Percentiles rank a stretch among this genome's conserved stretches.
phyloP scores from a whole-genome alignment of 1,284 basidiomycete species.

The Phellopilus nigrolimitatus region DNA sequence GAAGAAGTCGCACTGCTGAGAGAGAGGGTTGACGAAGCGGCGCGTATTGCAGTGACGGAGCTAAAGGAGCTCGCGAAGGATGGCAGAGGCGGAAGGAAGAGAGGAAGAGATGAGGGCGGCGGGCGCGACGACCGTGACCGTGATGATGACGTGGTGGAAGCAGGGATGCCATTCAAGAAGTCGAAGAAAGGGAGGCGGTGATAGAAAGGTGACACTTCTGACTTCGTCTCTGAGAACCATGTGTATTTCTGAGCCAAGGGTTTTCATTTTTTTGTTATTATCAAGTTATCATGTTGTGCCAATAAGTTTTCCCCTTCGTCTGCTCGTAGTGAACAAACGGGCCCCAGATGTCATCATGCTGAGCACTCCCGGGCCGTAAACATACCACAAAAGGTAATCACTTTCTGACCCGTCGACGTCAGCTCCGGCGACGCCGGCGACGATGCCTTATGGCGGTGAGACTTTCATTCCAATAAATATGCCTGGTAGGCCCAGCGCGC shows the following conservation, averaged over 20 bases:
- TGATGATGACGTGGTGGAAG: slow-evolving; percentile 84
- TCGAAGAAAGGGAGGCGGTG: slow-evolving; percentile 37
- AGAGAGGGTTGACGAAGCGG: slow-evolving; percentile 90
- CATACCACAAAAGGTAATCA: too few relatives aligned
- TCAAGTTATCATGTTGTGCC: background rate
- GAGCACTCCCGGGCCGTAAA: too few relatives aligned
- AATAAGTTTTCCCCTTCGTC: too few relatives aligned
- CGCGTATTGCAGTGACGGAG: slow-evolving; percentile 78
- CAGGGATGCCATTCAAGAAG: slow-evolving; percentile 62
- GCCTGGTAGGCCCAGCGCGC: too few relatives aligned
- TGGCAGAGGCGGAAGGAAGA: slow-evolving; percentile 51
- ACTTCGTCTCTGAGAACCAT: background rate
- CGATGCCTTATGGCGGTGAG: too few relatives aligned
- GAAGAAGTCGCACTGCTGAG: slow-evolving; percentile 87
- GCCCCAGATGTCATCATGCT: too few relatives aligned
- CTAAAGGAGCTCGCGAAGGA: slow-evolving; percentile 61
- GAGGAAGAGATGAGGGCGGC: slow-evolving; percentile 44
- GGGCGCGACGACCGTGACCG: slow-evolving; percentile 72
- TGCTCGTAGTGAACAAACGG: too few relatives aligned
- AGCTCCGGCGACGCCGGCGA: too few relatives aligned
- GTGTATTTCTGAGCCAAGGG: background rate
- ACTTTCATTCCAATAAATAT: too few relatives aligned
- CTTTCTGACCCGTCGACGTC: too few relatives aligned
- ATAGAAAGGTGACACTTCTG: background rate
- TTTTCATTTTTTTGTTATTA: background rate